Conservation (phyloP, 148 eudicot genomes). For the Suaeda aralocaspica region DNA sequence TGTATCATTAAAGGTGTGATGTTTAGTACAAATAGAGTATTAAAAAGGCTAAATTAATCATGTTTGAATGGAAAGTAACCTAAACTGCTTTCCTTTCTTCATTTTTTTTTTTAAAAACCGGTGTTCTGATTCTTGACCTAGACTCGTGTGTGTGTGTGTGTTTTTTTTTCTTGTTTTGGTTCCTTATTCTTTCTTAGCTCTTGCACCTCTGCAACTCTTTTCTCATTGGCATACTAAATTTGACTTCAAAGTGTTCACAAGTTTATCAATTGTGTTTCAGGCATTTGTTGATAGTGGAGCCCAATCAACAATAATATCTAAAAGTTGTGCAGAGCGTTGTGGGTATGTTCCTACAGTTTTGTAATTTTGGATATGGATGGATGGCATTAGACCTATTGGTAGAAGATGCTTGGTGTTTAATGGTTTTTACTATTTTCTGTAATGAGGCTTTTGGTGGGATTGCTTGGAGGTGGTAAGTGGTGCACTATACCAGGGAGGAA, state of each 20-base stretch:
- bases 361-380: not conserved
- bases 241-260: not conserved
- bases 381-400: not conserved
- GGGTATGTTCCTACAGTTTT: slow-evolving; percentile 52
- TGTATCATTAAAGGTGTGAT: not conserved
- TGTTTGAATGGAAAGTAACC: too few species aligned
- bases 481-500: too few species aligned
- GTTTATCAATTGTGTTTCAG: slow-evolving; percentile 34
- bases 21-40: too few species aligned
- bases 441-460: not conserved
- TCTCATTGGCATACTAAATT: not conserved
- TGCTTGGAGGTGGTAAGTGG: too few species aligned
- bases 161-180: too few species aligned
- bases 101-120: too few species aligned
- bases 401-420: not conserved
- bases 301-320: slow-evolving; percentile 95
- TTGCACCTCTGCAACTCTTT: too few species aligned
- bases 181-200: too few species aligned
- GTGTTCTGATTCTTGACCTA: too few species aligned
- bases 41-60: too few species aligned
- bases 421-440: not conserved
- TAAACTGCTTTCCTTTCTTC: too few species aligned
- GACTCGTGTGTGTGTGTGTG: too few species aligned
- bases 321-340: slow-evolving; percentile 94
- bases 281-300: slow-evolving; percentile 99